Evolutionary conservation across 331 rosid genomes (phyloP).

Genomic region (Prunus yedoensis): DNA sequence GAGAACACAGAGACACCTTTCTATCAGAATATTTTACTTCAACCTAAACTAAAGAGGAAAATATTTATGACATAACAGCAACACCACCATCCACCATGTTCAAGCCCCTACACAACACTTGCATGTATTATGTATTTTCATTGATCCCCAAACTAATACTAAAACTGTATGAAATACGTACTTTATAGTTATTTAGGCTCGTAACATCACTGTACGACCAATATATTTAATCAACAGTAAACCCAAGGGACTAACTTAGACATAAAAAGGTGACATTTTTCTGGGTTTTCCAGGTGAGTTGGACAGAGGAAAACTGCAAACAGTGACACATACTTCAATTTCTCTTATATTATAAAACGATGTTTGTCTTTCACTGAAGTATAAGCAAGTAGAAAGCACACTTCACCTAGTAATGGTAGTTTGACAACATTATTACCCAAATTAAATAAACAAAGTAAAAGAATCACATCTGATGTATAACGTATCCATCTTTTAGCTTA

Average conservation of each 20-base stretch:
- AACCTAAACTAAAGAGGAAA: background rate
- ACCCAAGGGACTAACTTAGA: background rate
- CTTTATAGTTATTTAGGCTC: background rate
- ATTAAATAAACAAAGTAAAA: background rate
- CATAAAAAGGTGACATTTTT: background rate
- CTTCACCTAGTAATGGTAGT: background rate
- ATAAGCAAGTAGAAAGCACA: background rate
- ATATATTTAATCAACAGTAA: background rate
- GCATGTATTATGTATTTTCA: background rate
- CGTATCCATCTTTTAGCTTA: too few relatives aligned
- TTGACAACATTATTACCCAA: background rate
- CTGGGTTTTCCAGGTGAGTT: background rate
- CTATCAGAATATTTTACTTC: constrained; percentile 1
- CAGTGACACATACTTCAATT: background rate
- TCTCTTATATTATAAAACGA: background rate
- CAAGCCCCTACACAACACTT: background rate
- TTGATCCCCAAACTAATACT: background rate
- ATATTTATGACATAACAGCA: constrained; percentile 6
- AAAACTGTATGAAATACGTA: background rate
- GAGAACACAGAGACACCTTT: background rate
- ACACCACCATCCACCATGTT: too few relatives aligned
- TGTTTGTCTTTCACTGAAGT: background rate
- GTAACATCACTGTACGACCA: background rate
- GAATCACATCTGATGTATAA: background rate
- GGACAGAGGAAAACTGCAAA: too few relatives aligned